phyloP scores from a whole-genome alignment of 1,139 yeast genomes.

The Arxiozyma heterogenica region DNA sequence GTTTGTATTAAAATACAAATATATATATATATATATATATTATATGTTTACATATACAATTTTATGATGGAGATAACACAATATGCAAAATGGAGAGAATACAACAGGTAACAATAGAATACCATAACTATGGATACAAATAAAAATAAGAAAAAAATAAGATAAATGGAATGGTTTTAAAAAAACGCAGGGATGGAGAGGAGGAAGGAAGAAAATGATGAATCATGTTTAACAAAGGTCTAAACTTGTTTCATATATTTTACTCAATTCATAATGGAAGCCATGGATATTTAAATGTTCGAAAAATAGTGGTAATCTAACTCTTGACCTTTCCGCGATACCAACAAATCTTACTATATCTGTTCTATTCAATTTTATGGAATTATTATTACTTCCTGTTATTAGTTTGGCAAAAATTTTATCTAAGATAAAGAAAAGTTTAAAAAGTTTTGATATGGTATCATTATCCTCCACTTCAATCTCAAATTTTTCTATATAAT shows the following conservation, averaged over 20 bases:
- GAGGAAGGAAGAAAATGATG: not conserved
- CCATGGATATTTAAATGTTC: conserved; percentile 28
- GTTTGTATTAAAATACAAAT: no score
- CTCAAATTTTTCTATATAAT: conserved; percentile 43
- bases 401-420: conserved; percentile 36
- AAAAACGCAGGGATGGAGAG: not conserved
- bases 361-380: conserved; percentile 33
- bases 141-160: no score
- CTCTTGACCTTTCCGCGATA: conserved; percentile 39
- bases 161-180: not conserved
- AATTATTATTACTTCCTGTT: conserved; percentile 33
- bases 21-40: no score
- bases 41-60: not conserved
- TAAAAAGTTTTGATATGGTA: conserved; percentile 31
- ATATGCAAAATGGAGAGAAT: not conserved
- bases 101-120: not conserved
- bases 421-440: conserved; percentile 38
- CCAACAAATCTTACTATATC: conserved; percentile 42
- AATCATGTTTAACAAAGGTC: conserved; percentile 21
- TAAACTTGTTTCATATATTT: conserved; percentile 29
- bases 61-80: no score
- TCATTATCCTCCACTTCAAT: conserved; percentile 17
- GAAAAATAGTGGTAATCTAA: conserved; percentile 30
- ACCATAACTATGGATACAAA: not conserved
- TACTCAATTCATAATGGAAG: conserved; percentile 31